Evolutionary conservation across 2,329 filamentous ascomycete genomes (phyloP).

Genomic region (Neodidymelliopsis sp.): DNA sequence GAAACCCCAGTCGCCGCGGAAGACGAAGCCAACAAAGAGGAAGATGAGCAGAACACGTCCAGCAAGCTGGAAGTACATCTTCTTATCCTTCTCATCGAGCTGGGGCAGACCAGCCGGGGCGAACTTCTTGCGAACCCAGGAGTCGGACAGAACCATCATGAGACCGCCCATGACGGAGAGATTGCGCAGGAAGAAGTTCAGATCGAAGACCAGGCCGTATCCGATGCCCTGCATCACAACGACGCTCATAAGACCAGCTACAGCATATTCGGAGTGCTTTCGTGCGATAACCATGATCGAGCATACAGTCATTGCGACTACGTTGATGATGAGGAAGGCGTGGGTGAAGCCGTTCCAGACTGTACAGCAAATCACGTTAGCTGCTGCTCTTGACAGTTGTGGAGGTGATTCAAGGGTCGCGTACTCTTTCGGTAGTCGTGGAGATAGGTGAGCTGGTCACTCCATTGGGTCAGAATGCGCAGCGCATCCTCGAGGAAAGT

Average conservation of each 20-base stretch:
- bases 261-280: slow-evolving; percentile 92
- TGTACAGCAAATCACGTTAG: slow-evolving; percentile 52
- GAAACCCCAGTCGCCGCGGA: slow-evolving; percentile 90
- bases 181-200: slow-evolving; percentile 99
- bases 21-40: slow-evolving; percentile 95
- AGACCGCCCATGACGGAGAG: slow-evolving; percentile 96
- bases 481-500: slow-evolving; percentile 98
- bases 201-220: slow-evolving; percentile 97
- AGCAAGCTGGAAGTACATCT: slow-evolving; percentile 99
- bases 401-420: slow-evolving; percentile 14
- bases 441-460: slow-evolving; percentile 90
- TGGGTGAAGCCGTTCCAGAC: slow-evolving; percentile 90
- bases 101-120: slow-evolving; percentile 92
- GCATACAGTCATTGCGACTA: slow-evolving; percentile 83
- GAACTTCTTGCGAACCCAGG: slow-evolving; percentile 97
- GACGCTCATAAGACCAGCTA: slow-evolving; percentile 86
- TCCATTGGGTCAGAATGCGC: slow-evolving; percentile 97
- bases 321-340: slow-evolving; percentile 89
- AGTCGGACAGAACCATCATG: slow-evolving; percentile 97
- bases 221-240: slow-evolving; percentile 93
- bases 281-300: slow-evolving; percentile 88
- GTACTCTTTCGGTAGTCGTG: slow-evolving; percentile 92
- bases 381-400: slow-evolving; percentile 9
- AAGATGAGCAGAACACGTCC: slow-evolving; percentile 96
- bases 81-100: slow-evolving; percentile 98